A percentile compares a stretch with the other conserved stretches of the same genome.
Conservation (phyloP, 148 eudicot species). For the Rhododendron kiyosumense region DNA sequence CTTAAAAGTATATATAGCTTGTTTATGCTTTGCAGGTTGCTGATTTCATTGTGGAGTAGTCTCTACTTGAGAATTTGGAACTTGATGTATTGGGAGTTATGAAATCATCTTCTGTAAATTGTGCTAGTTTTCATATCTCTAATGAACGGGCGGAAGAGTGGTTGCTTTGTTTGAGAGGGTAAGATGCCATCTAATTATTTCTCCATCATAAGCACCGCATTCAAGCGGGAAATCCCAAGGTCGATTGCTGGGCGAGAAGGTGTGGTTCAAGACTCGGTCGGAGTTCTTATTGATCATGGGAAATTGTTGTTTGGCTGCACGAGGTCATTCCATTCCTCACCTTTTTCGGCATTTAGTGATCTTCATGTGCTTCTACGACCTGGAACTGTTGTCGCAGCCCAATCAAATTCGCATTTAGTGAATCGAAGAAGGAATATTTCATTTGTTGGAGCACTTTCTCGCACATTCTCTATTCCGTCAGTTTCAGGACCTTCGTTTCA, state of each 20-base stretch:
- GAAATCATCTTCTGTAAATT: slow-evolving; percentile 26
- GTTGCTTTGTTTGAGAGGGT: slow-evolving; percentile 23
- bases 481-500: slow-evolving; percentile 73
- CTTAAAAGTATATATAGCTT: background rate
- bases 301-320: slow-evolving; percentile 37
- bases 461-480: slow-evolving; percentile 63
- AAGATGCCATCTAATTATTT: slow-evolving; percentile 60
- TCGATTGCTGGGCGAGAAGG: slow-evolving; percentile 29
- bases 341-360: slow-evolving; percentile 28
- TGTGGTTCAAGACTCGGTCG: slow-evolving; percentile 30
- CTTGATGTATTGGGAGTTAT: slow-evolving; percentile 26
- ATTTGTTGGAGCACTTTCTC: slow-evolving; percentile 58
- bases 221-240: slow-evolving; percentile 34
- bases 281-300: slow-evolving; percentile 36
- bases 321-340: slow-evolving; percentile 30
- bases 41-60: slow-evolving; percentile 9
- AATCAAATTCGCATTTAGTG: slow-evolving; percentile 41
- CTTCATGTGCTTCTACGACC: slow-evolving; percentile 39
- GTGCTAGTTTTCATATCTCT: slow-evolving; percentile 14
- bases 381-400: slow-evolving; percentile 45
- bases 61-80: background rate
- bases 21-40: slow-evolving; percentile 18
- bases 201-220: slow-evolving; percentile 35
- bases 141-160: slow-evolving; percentile 7
- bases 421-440: slow-evolving; percentile 42